A percentile compares a stretch with the other conserved stretches of the same genome.
These are phyloP conservation scores for Samsoniella hepiali DNA, from an alignment of 2,329 filamentous ascomycete genomes.

Conservation along the genomic window DNA sequence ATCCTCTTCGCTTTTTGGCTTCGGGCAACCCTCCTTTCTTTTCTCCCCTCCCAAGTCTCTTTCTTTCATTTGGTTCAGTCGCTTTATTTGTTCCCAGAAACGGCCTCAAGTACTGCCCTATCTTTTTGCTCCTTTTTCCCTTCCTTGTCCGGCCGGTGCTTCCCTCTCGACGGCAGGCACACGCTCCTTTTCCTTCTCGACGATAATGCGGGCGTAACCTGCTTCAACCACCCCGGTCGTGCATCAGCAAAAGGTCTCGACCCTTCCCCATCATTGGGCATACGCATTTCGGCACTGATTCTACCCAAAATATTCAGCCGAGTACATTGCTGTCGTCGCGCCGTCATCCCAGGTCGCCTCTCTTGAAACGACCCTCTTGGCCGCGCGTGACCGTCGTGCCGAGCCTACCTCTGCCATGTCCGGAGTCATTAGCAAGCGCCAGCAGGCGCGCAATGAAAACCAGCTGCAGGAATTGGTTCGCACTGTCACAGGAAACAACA, in stretches of 20 bases:
- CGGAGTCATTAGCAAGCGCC: constrained; percentile 81
- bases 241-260: background rate
- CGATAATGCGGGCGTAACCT: constrained; percentile 11
- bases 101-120: background rate
- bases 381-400: background rate
- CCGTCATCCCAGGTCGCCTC: background rate
- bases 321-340: background rate
- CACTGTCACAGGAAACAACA: constrained; percentile 79
- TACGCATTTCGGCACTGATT: background rate
- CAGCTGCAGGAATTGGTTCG: constrained; percentile 85
- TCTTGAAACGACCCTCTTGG: constrained; percentile 1
- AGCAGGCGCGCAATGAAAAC: constrained; percentile 96
- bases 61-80: background rate
- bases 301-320: background rate
- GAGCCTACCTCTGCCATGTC: constrained; percentile 52
- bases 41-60: background rate
- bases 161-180: background rate
- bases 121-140: background rate
- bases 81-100: background rate
- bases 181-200: constrained; percentile 10
- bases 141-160: background rate
- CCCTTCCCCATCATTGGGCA: background rate
- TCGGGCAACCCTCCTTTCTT: background rate
- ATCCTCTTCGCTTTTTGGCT: background rate
- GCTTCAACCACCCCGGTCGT: background rate